phyloP scores from a whole-genome alignment of 768 basidiomycete genomes.

The Suillus subluteus region DNA sequence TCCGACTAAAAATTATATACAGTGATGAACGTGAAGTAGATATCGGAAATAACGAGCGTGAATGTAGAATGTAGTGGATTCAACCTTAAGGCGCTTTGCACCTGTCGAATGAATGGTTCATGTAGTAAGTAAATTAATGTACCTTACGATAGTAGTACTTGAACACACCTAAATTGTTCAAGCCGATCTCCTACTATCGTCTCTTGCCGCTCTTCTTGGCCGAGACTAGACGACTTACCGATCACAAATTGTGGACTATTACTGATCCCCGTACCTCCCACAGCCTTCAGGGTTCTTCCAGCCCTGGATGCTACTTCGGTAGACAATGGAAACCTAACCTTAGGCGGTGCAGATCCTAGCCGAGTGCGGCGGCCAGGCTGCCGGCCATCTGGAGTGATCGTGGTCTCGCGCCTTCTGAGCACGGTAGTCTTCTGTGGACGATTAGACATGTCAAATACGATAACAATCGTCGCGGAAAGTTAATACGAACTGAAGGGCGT shows the following conservation, averaged over 20 bases:
- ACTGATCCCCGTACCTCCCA: conserved; percentile 4
- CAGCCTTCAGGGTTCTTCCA: conserved; percentile 22
- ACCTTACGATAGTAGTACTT: neutral
- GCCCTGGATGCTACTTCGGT: conserved; percentile 20
- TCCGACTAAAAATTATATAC: neutral
- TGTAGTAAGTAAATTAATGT: conserved; percentile 2
- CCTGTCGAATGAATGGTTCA: neutral
- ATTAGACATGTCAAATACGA: conserved; percentile 13
- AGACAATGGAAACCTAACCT: conserved; percentile 19
- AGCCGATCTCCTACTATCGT: neutral
- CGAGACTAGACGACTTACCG: neutral
- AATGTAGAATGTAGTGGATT: neutral
- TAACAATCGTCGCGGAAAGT: conserved; percentile 17
- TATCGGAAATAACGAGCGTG: conserved; percentile 8
- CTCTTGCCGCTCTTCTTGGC: neutral
- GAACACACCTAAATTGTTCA: conserved; percentile 1
- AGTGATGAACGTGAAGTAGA: conserved; percentile 8
- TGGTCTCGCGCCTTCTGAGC: conserved; percentile 50
- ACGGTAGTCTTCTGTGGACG: conserved; percentile 33
- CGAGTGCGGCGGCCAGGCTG: conserved; percentile 35
- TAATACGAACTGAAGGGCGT: conserved; percentile 21
- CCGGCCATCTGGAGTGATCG: conserved; percentile 48
- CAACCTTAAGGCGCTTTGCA: neutral
- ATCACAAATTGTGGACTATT: conserved; percentile 12
- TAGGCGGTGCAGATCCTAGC: conserved; percentile 31